Percentiles rank a stretch among this genome's conserved stretches.
These are phyloP conservation scores for Pythium sp. DNA, from an alignment of 352 stramenopile genomes.

Conservation along the genomic window DNA sequence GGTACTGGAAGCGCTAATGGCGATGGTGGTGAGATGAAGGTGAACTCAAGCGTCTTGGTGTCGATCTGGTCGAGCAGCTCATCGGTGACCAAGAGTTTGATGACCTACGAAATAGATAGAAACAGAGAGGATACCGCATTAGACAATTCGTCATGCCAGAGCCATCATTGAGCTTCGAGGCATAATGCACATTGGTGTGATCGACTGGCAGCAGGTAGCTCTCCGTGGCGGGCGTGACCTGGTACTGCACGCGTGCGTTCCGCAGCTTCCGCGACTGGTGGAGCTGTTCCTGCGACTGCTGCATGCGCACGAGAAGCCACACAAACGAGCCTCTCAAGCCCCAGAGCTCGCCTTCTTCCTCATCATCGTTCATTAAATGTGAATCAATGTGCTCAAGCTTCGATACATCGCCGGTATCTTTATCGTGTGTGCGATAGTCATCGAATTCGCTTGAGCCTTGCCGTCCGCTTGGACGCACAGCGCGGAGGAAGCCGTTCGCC, in stretches of 20 bases:
- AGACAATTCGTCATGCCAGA: neutral
- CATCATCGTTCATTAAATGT: neutral
- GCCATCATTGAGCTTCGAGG: neutral
- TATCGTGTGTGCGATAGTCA: neutral
- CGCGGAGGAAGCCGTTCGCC: conserved; percentile 36
- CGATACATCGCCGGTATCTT: too few relatives aligned
- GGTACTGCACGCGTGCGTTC: conserved; percentile 43
- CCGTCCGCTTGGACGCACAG: conserved; percentile 15
- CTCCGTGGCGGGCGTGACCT: conserved; percentile 46
- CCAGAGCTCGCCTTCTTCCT: conserved; percentile 17
- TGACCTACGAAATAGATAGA: conserved; percentile 22
- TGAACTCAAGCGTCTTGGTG: conserved; percentile 39
- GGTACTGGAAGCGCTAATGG: neutral
- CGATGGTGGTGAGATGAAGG: conserved; percentile 28
- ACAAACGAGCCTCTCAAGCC: conserved; percentile 34
- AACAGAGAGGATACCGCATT: neutral
- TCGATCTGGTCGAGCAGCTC: conserved; percentile 42
- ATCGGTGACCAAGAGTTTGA: conserved; percentile 57
- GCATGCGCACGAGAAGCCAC: conserved; percentile 48
- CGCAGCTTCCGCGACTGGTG: conserved; percentile 1
- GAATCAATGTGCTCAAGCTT: neutral
- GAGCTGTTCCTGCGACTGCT: conserved; percentile 16
- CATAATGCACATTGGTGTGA: conserved; percentile 45
- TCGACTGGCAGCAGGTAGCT: conserved; percentile 49
- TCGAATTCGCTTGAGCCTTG: conserved; percentile 8